These are phyloP conservation scores for Atkinsonella texensis DNA, from an alignment of 2,329 filamentous ascomycete genomes.

Conservation along the genomic window DNA sequence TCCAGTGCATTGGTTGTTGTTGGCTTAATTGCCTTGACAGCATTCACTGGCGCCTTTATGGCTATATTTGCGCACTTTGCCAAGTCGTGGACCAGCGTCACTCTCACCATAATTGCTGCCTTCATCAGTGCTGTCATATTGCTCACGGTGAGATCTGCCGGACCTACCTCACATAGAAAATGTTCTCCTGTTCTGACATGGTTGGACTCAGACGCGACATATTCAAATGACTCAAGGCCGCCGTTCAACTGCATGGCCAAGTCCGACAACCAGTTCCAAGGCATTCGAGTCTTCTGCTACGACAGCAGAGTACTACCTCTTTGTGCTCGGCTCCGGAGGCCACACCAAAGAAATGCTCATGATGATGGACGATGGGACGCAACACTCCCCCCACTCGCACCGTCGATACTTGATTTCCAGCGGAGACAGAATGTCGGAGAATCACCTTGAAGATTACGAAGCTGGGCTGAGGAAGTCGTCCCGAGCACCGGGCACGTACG, in stretches of 20 bases:
- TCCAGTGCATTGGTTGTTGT: not conserved
- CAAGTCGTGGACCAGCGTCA: constrained; percentile 1
- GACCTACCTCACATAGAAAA: not conserved
- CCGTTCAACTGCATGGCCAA: constrained; percentile 10
- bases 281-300: not conserved
- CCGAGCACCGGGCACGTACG: constrained; percentile 37
- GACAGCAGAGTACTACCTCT: constrained; percentile 44
- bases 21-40: not conserved
- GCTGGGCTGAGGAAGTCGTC: constrained; percentile 17
- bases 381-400: constrained; percentile 40
- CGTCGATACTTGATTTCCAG: constrained; percentile 73
- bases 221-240: constrained; percentile 15
- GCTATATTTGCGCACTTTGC: not conserved
- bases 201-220: constrained; percentile 16
- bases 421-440: constrained; percentile 57
- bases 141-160: constrained; percentile 15
- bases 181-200: not conserved
- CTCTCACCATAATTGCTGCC: constrained; percentile 10
- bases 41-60: not conserved
- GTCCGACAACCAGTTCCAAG: not conserved
- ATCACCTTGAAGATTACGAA: constrained; percentile 50
- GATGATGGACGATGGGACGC: constrained; percentile 55
- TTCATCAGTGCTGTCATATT: constrained; percentile 16
- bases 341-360: constrained; percentile 92
- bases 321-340: constrained; percentile 84